These are phyloP conservation scores for Exobasidium rhododendri DNA, from an alignment of 1,284 basidiomycete species.

Conservation along the genomic window DNA sequence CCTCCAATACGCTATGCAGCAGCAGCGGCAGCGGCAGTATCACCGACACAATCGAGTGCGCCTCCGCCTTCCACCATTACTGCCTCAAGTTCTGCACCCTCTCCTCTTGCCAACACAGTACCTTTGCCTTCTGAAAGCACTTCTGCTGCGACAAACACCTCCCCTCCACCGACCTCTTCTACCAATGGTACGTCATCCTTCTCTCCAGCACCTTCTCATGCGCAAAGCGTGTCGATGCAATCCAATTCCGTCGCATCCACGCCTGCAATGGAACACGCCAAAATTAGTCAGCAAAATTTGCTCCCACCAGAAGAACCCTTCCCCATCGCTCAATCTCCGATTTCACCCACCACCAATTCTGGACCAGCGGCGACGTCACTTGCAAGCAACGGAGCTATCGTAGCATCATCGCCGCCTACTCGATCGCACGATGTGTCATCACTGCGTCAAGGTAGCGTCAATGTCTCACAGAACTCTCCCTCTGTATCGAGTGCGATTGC, in stretches of 20 bases:
- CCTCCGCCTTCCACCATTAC: conserved; percentile 15
- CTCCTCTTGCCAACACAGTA: conserved; percentile 25
- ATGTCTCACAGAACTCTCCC: background rate
- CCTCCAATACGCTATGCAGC: conserved; percentile 83
- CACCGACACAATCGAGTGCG: conserved; percentile 13
- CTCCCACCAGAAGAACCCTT: background rate
- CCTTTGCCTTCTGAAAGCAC: conserved; percentile 72
- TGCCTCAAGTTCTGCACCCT: background rate
- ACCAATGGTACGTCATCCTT: conserved; percentile 13
- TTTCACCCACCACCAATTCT: background rate
- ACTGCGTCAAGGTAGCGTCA: background rate
- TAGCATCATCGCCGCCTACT: background rate
- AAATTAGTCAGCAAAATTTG: background rate
- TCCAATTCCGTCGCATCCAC: conserved; percentile 10
- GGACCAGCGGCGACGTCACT: conserved; percentile 28
- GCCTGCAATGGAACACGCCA: conserved; percentile 17
- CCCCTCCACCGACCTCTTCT: conserved; percentile 47
- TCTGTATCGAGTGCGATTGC: background rate
- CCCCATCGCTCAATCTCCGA: conserved; percentile 1
- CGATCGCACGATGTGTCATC: background rate
- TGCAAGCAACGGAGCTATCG: conserved; percentile 14
- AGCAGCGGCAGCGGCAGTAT: conserved; percentile 75
- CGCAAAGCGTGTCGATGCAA: conserved; percentile 2
- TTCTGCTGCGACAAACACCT: conserved; percentile 84
- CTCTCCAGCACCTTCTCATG: conserved; percentile 7